Evolutionary conservation across 2,329 filamentous ascomycete genomes (phyloP), one percentile per base, ranked within the genome.

Genomic region (Diplodia scrobiculata): DNA sequence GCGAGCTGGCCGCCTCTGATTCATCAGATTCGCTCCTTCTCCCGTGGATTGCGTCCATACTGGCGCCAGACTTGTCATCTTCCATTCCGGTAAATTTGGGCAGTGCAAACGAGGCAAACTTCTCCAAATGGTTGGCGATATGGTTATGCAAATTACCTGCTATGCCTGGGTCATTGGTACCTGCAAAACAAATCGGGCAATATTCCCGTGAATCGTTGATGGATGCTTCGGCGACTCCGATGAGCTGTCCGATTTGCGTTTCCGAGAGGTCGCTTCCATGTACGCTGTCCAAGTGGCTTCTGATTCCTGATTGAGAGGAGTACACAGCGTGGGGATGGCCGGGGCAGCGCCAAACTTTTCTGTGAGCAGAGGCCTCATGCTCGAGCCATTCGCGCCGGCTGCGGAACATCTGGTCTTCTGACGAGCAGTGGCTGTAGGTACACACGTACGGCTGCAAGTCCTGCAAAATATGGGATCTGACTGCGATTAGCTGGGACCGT

Each of bases 391-490:
- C 75, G 29, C 75, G 71, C 1, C 76, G 74, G 65, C 74, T 77
- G 6, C 75, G 73, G 45, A 77, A 77, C 7, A 78, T 69, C 52
- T 73, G 73, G 32, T 74, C 70, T 0, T 69, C 66, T 11, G 65
- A 68, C 17, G 72, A 67, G 51, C 76, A 78, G 19, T 74, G 70
- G 21, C 65, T 47, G 58, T 77, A 77, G 2, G 76, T 78, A 62
- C 76, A 78, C 1, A 74, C 54, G 55, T 78, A 78, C 13, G 76
- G 76, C 27, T 78, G 76, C 2, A 78, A 65, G 52, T 78, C 76
- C 64, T 77, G 74, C 17, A 77, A 67, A 14, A 78, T 34, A 68
- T 77, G 76, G 0, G 74, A 75, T 55, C 72, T 70, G 45, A 3
- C 4, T 36, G 34, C n/a, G 1, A 32, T 62, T 17, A 60, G 41